Evolutionary conservation across 2,329 filamentous ascomycete species (phyloP), one percentile per base, ranked within the genome.

Genomic region (Beauveria varroae): DNA sequence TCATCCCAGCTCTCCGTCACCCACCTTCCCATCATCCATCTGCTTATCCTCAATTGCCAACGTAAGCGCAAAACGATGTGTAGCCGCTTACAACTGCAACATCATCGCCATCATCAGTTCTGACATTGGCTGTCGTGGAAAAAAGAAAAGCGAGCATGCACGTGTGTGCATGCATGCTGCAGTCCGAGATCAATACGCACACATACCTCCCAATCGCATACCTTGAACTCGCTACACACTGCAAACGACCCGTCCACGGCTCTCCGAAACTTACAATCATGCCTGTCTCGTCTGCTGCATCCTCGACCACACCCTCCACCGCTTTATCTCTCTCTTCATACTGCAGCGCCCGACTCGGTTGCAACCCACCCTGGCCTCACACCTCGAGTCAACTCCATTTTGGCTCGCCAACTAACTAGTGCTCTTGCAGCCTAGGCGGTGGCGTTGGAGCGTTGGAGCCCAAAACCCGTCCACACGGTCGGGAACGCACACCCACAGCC

Each of bases 381-480:
- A 30, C 46, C 56, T 58, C 56, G 56, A 58, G 56, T 58, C 56
- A 51, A 51, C 56, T 51, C 37, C 37, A 41, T 22, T 34, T 34
- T 43, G 20, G 30, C 56, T 58, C 49, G 26, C 49, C 59, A 58
- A 44, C n/a, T n/a, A n/a, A 22, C 10, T 34, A 34, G 30, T 34
- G 43, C 30, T 43, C 30, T 51, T 47, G 22, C 50, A 44, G 56
- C 47, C 57, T 63, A 34, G 56, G 50, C 41, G 10, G 56, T 62
- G 55, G 49, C 56, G 56, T 55, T 51, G 56, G 37, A 56, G 49
- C 56, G 56, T 55, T 51, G 56, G 37, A 56, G 61, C 61, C 61
- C 46, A 60, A 63, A 59, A 55, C 50, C 57, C 55, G 49, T 40
- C 56, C 61, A 60, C 51, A 46, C 50, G 30, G 61, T 63, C 56